Base-by-base conservation (phyloP, 106 monocot species). In the Acorus gramineus region DNA sequence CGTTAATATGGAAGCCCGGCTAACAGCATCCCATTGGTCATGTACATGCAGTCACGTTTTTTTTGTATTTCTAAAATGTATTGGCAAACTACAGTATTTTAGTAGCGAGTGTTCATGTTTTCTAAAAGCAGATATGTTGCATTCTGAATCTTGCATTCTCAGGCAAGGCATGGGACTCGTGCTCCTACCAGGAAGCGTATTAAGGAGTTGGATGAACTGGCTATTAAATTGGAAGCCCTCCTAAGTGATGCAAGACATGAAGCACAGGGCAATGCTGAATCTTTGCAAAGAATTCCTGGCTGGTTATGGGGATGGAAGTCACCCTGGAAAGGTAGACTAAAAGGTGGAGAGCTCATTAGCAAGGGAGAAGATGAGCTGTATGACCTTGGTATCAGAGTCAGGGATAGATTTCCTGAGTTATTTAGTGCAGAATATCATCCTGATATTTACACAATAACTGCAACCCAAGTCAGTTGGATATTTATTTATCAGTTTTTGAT, bases 91-190 rank as follows among this genome's bases (percentile, higher is more conserved):
- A 28, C 28, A 28, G 28, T 28, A 28, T 28, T 28, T 28, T 28
- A 1, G 28, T 0, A 28, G 28, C 28, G 28, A 28, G 28, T 28
- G 28, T 28, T 28, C 28, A 28, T 28, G 28, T 28, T 28, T 28
- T 28, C 28, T 28, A 28, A 28, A 28, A 28, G 28, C 28, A 0
- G 1, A 28, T 28, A 28, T 28, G 28, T 28, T 28, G 28, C 1
- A 1, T 28, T 28, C 28, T 28, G 28, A 28, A 28, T 28, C 28
- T 28, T 56, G 55, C 2, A 62, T 42, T 57, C 14, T 53, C 66
- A 96, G 96, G 85, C 96, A 57, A 98, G 96, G 53, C 96, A 98
- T 81, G 96, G 96, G 56, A 91, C 91, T 9, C 88, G 96, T 6
- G 66, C 91, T 44, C 96, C 96, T 47, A 98, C 96, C n/a, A 91